Conservation (phyloP, 192 early-diverging fungal species). For the Rhizophagus sp. region DNA sequence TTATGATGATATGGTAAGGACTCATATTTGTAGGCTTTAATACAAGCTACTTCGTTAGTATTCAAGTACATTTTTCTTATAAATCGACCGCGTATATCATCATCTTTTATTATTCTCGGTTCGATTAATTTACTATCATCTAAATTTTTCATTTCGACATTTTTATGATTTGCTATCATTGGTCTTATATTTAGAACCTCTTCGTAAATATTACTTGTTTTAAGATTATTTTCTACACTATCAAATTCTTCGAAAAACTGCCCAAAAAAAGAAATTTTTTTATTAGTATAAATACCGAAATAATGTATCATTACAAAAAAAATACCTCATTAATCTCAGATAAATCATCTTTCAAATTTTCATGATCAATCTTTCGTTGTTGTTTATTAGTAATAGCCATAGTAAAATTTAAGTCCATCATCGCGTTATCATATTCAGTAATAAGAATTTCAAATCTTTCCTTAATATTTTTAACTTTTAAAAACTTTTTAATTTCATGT, state of each 20-base stretch:
- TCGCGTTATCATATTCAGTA: background rate
- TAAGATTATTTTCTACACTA: background rate
- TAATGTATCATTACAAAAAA: no score
- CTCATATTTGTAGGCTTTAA: background rate
- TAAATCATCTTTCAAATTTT: conserved; percentile 6
- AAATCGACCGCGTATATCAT: background rate
- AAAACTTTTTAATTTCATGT: conserved; percentile 9
- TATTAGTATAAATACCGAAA: no score
- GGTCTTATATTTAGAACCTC: background rate
- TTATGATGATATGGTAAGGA: background rate
- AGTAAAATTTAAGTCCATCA: conserved; percentile 16
- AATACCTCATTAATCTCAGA: background rate
- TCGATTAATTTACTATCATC: background rate
- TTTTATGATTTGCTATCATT: background rate
- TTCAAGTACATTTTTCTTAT: background rate
- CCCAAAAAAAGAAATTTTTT: no score
- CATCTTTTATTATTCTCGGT: background rate
- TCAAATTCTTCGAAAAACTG: background rate
- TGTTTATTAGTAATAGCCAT: conserved; percentile 11
- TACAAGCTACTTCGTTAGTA: background rate
- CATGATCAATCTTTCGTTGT: conserved; percentile 9
- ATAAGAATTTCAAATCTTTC: conserved; percentile 1
- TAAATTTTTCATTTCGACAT: background rate
- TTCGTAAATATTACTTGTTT: no score
- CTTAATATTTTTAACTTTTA: background rate